Conservation (phyloP, 1,284 basidiomycete genomes). For the Ceraceosorus guamensis region DNA sequence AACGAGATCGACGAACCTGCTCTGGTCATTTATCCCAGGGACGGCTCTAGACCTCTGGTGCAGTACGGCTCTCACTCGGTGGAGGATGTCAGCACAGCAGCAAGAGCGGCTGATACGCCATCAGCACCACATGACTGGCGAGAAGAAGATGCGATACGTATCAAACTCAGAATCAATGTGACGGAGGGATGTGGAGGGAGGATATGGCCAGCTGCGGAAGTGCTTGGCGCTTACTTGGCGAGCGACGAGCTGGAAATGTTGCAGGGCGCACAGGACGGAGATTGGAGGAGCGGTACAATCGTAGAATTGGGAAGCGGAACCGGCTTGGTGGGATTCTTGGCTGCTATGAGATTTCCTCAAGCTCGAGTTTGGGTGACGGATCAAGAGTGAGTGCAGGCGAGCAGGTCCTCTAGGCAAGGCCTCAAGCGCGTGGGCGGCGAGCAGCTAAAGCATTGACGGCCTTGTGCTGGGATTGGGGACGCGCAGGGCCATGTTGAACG, state of each 20-base stretch:
- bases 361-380: constrained; percentile 67
- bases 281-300: constrained; percentile 49
- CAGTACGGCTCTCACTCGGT: too few relatives aligned
- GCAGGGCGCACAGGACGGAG: constrained; percentile 3
- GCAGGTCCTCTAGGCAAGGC: background rate
- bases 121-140: too few relatives aligned
- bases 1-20: too few relatives aligned
- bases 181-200: constrained; percentile 81
- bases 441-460: background rate
- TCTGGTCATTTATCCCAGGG: too few relatives aligned
- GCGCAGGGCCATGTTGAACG: constrained; percentile 26
- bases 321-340: constrained; percentile 78
- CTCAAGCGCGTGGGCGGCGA: background rate
- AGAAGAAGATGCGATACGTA: too few relatives aligned
- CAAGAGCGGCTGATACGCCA: too few relatives aligned
- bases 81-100: too few relatives aligned
- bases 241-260: constrained; percentile 11
- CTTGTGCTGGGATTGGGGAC: background rate
- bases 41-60: too few relatives aligned
- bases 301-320: constrained; percentile 80
- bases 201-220: constrained; percentile 86
- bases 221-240: constrained; percentile 50
- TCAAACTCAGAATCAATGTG: constrained; percentile 71
- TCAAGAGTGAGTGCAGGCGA: constrained; percentile 62
- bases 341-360: constrained; percentile 60